Evolutionary conservation across 2,329 filamentous ascomycete species (phyloP).

Genomic region (Verticillium alfalfae): DNA sequence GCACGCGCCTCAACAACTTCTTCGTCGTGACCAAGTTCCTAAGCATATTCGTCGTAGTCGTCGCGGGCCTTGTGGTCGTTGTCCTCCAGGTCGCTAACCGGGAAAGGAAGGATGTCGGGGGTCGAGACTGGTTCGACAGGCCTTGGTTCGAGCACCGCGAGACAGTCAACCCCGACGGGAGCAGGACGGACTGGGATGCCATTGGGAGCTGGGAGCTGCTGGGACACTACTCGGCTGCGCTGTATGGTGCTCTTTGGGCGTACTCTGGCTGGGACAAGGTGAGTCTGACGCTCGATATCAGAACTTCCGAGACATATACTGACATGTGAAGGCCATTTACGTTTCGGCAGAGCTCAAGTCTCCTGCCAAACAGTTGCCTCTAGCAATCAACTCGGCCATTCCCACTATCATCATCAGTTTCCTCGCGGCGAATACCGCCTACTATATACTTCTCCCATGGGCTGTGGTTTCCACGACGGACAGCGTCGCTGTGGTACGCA

Average conservation of each 20-base stretch:
- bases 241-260: constrained; percentile 59
- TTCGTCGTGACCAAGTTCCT: constrained; percentile 51
- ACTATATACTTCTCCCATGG: constrained; percentile 60
- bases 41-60: constrained; percentile 39
- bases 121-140: constrained; percentile 44
- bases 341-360: constrained; percentile 46
- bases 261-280: constrained; percentile 65
- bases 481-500: constrained; percentile 55
- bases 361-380: constrained; percentile 49
- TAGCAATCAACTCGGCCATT: constrained; percentile 56
- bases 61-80: constrained; percentile 42
- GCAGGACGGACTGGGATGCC: constrained; percentile 38
- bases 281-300: constrained; percentile 9
- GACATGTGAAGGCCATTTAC: constrained; percentile 41
- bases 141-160: constrained; percentile 50
- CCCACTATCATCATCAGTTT: constrained; percentile 56
- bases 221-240: constrained; percentile 53
- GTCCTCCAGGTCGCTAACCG: constrained; percentile 30
- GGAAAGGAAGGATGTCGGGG: constrained; percentile 29
- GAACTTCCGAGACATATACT: neutral
- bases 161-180: constrained; percentile 43
- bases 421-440: constrained; percentile 53
- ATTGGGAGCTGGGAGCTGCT: constrained; percentile 52
- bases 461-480: constrained; percentile 50
- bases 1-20: constrained; percentile 48